Percentiles rank a stretch among this genome's conserved stretches.
Evolutionary conservation across 257 asterid genomes (phyloP).

Genomic region (Solanum paucissectum): DNA sequence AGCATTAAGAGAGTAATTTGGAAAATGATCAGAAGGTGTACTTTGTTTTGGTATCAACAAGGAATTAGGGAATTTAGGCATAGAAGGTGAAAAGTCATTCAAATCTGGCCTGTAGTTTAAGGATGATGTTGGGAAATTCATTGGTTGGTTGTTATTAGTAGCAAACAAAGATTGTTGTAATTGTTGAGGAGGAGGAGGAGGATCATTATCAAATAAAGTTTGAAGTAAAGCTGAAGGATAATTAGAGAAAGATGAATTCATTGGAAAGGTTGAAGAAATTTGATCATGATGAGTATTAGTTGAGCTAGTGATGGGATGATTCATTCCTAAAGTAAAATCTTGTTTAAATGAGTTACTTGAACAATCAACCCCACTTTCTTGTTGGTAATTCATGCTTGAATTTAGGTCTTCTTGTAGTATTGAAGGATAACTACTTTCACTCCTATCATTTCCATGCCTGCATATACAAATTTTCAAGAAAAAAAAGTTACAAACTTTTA

Average conservation of each 20-base stretch:
- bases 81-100: slow-evolving; percentile 12
- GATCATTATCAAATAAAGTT: slow-evolving; percentile 27
- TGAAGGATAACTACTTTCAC: not conserved
- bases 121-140: slow-evolving; percentile 10
- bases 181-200: slow-evolving; percentile 13
- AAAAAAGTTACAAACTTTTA: not conserved
- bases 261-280: not conserved
- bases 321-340: not conserved
- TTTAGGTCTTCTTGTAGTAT: slow-evolving; percentile 5
- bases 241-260: slow-evolving; percentile 17
- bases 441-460: slow-evolving; percentile 3
- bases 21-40: slow-evolving; percentile 1
- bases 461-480: not conserved
- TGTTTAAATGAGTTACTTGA: not conserved
- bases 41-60: slow-evolving; percentile 1
- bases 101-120: slow-evolving; percentile 3
- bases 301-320: not conserved
- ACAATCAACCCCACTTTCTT: slow-evolving; percentile 5
- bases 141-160: slow-evolving; percentile 2
- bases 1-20: slow-evolving; percentile 1
- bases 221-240: slow-evolving; percentile 30
- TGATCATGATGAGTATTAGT: not conserved
- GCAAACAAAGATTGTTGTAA: slow-evolving; percentile 4
- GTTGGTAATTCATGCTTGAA: slow-evolving; percentile 3
- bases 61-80: slow-evolving; percentile 11